Evolutionary conservation across 163 green algal genomes (phyloP), one percentile per base, ranked within the genome.

Genomic region (Chlorella variabilis): DNA sequence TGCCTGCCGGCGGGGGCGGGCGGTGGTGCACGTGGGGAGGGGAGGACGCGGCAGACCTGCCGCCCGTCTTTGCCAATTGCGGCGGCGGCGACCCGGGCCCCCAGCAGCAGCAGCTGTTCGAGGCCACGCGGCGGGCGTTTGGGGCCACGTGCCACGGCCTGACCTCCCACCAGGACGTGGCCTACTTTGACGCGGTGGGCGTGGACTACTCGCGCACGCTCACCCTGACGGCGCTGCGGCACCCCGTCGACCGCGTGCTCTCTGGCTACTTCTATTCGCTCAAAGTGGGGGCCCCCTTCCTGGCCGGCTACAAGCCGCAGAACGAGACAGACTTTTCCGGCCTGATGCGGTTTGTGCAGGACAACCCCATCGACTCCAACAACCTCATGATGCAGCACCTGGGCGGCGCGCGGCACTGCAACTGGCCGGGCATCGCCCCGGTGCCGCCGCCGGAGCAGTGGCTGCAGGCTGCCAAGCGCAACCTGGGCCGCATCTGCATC

Each of bases 311-410:
- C 66, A 56, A 34, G 38, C 66, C 66, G 13, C 23, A 4, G 4
- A 73, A 58, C n/a, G 20, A 33, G 20, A 56, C 66, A 5, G 66
- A 73, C 66, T 73, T 73, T 9, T 73, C 66, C 21, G 66, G 66
- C 66, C 39, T 73, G 66, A 20, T 33, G 20, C 66, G 66, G 4
- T 73, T 73, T 38, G 66, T 73, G 8, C 38, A 56, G 21, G 66
- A 73, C 38, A 73, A 73, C 39, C 36, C 25, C 17, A 41, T 21
- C 38, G 7, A 9, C 15, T 9, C 15, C 36, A 73, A 73, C 66
- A 73, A 73, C 66, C 41, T 73, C 21, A 49, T 34, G 36, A 73
- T 38, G 8, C 39, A 34, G 38, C 21, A 38, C 15, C 25, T 73
- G 66, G 38, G 25, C 18, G 66, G 66, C 23, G 66, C 66, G 11